Evolutionary conservation across 176 grass and related monocot genomes (phyloP), one percentile per base, ranked within the genome.

Genomic region (Oryza brachyantha): DNA sequence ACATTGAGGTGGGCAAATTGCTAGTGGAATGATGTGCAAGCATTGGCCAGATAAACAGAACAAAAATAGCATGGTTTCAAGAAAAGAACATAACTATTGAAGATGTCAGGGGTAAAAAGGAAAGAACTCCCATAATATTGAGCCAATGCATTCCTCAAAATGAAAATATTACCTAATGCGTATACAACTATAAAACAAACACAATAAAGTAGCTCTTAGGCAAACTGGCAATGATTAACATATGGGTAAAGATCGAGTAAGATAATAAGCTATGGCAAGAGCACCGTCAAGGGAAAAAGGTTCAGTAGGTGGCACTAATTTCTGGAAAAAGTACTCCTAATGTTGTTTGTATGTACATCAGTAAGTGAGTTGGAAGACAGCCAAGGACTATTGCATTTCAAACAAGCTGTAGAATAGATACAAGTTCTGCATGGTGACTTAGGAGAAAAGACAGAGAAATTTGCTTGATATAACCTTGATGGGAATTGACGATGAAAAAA

Each of bases 381-480:
- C 28, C 5, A 54, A 36, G 13, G 32, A 66, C 6, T 78, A 65
- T 58, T 65, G 19, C 25, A 58, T 55, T 73, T 32, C 13, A 55
- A 65, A 43, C 19, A 24, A 46, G 39, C 26, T 34, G 50, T 29
- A 50, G 25, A 72, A 1, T 43, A 59, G 19, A 65, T 24, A 42
- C 24, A 68, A 68, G 42, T 67, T 55, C 2, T n/a, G 14, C 34
- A 13, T 52, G 31, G 29, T 29, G 78, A 70, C 34, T 70, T 63
- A 19, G 4, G 37, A 26, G 40, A 5, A 68, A 78, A 61, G 27
- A n/a, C 21, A 77, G 4, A n/a, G n/a, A n/a, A n/a, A n/a, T n/a
- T n/a, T n/a, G n/a, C n/a, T n/a, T n/a, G n/a, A n/a, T 26, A 63
- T 38, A 84, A 97, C 94, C 94, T 94, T 84, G 32, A 81, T 82